Base-by-base conservation (phyloP, 225 moss, liverwort and hornwort genomes). In the Takakia lepidozioides region DNA sequence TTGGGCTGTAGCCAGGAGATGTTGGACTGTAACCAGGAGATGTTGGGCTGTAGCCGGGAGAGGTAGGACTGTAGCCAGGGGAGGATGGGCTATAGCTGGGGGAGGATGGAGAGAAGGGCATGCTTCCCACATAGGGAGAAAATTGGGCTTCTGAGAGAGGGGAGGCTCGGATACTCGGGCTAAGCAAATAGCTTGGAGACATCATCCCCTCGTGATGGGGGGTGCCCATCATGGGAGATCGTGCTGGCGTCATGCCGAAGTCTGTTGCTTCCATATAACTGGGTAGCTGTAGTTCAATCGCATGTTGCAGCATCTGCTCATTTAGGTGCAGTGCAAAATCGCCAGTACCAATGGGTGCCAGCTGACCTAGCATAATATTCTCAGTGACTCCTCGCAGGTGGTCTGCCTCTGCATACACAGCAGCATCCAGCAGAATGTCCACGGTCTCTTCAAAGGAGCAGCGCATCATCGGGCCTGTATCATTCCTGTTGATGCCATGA, bases 391-490 rank as follows among this genome's bases (percentile, higher is more conserved):
- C 98, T 66, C 84, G 87, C 70, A 98, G 51, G 37, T 98, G 98
- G 52, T 98, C 98, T 29, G 91, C 80, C 66, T 98, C 98, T 2
- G 98, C 87, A 65, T 76, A 98, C 10, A 98, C 98, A 35, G 98
- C 98, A 58, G 98, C 98, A 53, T 98, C 98, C 20, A 98, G 62
- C 38, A 98, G 59, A 68, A 98, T 98, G 38, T 98, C 98, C 56
- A 98, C 98, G 10, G 98, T 98, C 50, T 98, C 98, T 66, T 98
- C 98, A 57, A 91, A 98, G 0, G 98, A 98, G 52, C 98, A 98
- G 61, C 98, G 78, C 98, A 98, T 98, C 98, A 98, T 98, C 49
- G 98, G 91, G 34, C 98, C 98, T 11, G 91, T 98, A 49, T 98
- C 91, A 30, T 91, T 91, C 43, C 98, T 66, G 66, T 98, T 98